Percentiles rank a stretch among this genome's conserved stretches.
phyloP scores from a whole-genome alignment of 345 rosid species.

The Sonneratia alba region DNA sequence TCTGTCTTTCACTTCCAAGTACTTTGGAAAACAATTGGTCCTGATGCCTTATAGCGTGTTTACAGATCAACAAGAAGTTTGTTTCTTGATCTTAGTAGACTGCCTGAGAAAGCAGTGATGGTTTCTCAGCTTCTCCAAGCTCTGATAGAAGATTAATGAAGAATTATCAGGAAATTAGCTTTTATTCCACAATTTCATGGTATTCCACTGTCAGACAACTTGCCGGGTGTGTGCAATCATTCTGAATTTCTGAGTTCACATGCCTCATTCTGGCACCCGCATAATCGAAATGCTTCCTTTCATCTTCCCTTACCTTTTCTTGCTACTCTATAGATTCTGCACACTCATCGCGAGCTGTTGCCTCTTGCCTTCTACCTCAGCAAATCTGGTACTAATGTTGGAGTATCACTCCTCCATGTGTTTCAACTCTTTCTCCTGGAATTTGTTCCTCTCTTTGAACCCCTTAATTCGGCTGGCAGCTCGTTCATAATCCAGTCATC shows the following conservation, averaged over 20 bases:
- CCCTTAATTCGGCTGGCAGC: constrained; percentile 32
- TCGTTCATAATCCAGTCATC: constrained; percentile 26
- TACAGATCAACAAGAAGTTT: too few relatives aligned
- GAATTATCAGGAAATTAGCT: neutral
- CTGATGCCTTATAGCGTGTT: too few relatives aligned
- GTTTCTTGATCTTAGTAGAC: too few relatives aligned
- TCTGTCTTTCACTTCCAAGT: too few relatives aligned
- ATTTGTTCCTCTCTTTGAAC: constrained; percentile 51
- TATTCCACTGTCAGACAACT: neutral
- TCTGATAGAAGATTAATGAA: neutral
- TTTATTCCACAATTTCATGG: neutral
- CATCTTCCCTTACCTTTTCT: constrained; percentile 28
- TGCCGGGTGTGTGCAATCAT: neutral
- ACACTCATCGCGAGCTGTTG: constrained; percentile 81
- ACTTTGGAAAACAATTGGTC: too few relatives aligned
- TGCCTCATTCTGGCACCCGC: neutral
- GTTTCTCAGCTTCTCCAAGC: too few relatives aligned
- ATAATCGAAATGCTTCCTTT: neutral
- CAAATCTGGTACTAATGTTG: constrained; percentile 54
- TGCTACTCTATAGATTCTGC: constrained; percentile 65
- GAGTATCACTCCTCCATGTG: constrained; percentile 91
- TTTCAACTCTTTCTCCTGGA: constrained; percentile 75
- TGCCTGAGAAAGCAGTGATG: too few relatives aligned
- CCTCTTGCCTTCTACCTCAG: constrained; percentile 94
- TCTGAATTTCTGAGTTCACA: neutral